Percentiles rank a stretch among this genome's conserved stretches.
Evolutionary conservation across 2,329 filamentous ascomycete species (phyloP).

Genomic region (Blumeriella jaapii): DNA sequence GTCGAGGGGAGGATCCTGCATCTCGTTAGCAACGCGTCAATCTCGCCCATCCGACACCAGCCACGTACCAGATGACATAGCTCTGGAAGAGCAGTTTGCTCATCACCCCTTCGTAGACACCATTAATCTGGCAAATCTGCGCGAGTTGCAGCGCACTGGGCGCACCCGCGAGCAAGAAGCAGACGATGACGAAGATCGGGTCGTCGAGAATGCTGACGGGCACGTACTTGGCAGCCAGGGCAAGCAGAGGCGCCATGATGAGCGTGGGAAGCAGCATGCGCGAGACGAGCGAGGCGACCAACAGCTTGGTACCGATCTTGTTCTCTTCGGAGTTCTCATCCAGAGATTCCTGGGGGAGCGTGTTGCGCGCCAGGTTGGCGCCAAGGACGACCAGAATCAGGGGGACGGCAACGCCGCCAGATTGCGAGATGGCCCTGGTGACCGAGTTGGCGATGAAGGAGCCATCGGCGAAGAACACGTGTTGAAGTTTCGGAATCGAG

Average conservation of each 20-base stretch:
- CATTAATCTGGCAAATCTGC: slow-evolving; percentile 97
- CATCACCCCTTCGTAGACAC: slow-evolving; percentile 92
- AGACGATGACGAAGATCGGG: slow-evolving; percentile 96
- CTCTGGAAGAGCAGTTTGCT: slow-evolving; percentile 88
- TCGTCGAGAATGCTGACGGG: slow-evolving; percentile 92
- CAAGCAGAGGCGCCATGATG: slow-evolving; percentile 84
- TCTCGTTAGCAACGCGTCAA: slow-evolving; percentile 10
- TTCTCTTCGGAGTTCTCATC: slow-evolving; percentile 59
- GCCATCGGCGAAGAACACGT: slow-evolving; percentile 76
- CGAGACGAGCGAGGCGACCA: slow-evolving; percentile 74
- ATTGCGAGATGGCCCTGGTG: slow-evolving; percentile 75
- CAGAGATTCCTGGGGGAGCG: slow-evolving; percentile 52
- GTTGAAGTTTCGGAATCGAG: slow-evolving; percentile 71
- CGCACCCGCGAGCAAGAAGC: slow-evolving; percentile 89
- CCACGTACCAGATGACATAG: slow-evolving; percentile 76
- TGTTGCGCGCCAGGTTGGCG: slow-evolving; percentile 88
- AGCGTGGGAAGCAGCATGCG: slow-evolving; percentile 88
- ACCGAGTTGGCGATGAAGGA: slow-evolving; percentile 90
- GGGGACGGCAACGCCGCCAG: slow-evolving; percentile 83
- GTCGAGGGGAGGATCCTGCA: slow-evolving; percentile 85
- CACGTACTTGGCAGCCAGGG: slow-evolving; percentile 77
- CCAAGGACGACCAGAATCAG: slow-evolving; percentile 92
- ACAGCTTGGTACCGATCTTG: slow-evolving; percentile 57
- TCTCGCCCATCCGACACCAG: background rate
- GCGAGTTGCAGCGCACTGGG: slow-evolving; percentile 89